Evolutionary conservation across 164 flowering plant species (phyloP).

Genomic region (Liquidambar formosana): DNA sequence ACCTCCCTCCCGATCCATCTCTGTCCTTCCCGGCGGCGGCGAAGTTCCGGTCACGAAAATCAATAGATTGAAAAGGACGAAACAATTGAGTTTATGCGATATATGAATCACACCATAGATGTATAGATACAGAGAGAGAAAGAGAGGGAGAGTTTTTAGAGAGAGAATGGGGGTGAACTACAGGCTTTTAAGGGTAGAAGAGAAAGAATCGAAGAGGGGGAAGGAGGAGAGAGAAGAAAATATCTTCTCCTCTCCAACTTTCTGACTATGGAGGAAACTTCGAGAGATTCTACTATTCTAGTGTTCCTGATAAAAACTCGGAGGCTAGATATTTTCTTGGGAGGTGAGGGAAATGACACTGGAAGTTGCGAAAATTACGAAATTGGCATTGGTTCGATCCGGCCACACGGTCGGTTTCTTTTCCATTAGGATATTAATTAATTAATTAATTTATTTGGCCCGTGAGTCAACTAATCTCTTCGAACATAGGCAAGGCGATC

Average conservation of each 20-base stretch:
- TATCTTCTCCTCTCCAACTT: too few relatives aligned
- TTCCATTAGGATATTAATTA: too few relatives aligned
- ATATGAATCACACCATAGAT: too few relatives aligned
- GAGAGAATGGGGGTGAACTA: neutral
- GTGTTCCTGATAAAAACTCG: too few relatives aligned
- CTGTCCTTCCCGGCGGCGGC: neutral
- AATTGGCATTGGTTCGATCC: neutral
- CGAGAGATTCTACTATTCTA: too few relatives aligned
- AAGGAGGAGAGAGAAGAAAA: neutral
- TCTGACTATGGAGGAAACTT: too few relatives aligned
- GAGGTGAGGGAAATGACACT: neutral
- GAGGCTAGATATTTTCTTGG: too few relatives aligned
- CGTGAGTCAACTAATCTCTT: too few relatives aligned
- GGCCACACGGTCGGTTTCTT: too few relatives aligned
- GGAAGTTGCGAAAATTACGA: neutral
- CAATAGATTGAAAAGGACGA: neutral
- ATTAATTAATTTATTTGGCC: too few relatives aligned
- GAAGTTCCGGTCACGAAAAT: neutral
- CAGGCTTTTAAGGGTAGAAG: neutral
- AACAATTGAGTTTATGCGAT: too few relatives aligned
- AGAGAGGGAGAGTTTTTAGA: neutral
- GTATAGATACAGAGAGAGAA: neutral
- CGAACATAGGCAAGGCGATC: too few relatives aligned
- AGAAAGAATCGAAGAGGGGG: neutral
- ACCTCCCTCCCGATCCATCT: conserved; percentile 58